phyloP scores from a whole-genome alignment of 2,329 filamentous ascomycete species.

The Rhinocladiella similis region DNA sequence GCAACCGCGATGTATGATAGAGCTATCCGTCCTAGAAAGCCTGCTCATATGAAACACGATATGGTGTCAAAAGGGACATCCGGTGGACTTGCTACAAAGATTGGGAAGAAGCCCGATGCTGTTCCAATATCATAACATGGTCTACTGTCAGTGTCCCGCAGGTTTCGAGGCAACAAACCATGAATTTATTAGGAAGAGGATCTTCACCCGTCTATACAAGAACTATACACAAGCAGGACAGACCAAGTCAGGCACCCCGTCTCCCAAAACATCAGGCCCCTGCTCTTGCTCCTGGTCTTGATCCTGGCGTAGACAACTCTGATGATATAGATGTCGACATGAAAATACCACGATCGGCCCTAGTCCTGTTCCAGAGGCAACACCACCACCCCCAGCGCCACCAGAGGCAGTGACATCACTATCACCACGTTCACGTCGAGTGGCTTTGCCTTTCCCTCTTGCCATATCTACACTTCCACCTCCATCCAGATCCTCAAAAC shows the following conservation, averaged over 20 bases:
- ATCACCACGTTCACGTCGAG: not conserved
- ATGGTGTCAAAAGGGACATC: no score
- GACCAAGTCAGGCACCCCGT: constrained; percentile 10
- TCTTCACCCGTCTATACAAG: not conserved
- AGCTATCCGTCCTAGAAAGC: no score
- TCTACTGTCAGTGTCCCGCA: no score
- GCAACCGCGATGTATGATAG: no score
- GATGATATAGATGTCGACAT: constrained; percentile 52
- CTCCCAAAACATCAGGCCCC: constrained; percentile 14
- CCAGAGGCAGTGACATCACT: not conserved
- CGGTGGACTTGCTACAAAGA: no score
- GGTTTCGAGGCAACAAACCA: no score
- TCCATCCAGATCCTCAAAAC: constrained; percentile 16
- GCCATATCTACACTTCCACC: constrained; percentile 3
- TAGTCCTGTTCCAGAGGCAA: not conserved
- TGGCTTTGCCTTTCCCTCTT: constrained; percentile 24
- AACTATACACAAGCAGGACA: constrained; percentile 24
- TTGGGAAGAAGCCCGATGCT: no score
- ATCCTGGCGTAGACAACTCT: constrained; percentile 41
- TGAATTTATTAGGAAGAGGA: not conserved
- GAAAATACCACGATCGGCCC: constrained; percentile 47
- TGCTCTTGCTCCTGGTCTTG: not conserved
- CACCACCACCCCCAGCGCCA: constrained; percentile 4
- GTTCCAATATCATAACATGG: no score
- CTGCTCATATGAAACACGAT: no score